Base-by-base conservation (phyloP, 129 eudicot genomes). In the Lactuca saligna region DNA sequence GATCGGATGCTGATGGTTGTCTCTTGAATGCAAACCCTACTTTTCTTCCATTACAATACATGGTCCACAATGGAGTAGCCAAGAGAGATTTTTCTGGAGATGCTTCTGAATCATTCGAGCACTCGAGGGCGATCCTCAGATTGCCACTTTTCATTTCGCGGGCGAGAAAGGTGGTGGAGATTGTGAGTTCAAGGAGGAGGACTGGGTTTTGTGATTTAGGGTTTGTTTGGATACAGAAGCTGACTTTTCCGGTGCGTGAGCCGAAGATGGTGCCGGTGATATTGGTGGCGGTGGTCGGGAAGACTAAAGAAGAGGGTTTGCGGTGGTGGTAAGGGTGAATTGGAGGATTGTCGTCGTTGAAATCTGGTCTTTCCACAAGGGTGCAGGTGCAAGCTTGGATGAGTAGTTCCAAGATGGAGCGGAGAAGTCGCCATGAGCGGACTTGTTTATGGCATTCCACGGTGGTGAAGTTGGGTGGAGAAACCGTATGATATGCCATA, bases 381-480 rank as follows among this genome's bases (percentile, higher is more conserved):
- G 81, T 63, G 68, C 89, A 81, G 4, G 84, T 83, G 86, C 96
- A 89, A 4, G 84, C 84, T 39, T 86, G 96, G 31, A 89, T 86
- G 48, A 89, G 88, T 3, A 89, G 88, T 69, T 82, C 86, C 55
- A 75, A 9, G 35, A 89, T 54, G 16, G 88, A 80, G 14, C 96
- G 90, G 70, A 89, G 86, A 72, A 89, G 96, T 75, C 93, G 79
- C 96, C 96, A 86, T 39, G 96, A 86, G 13, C 93, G 90, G 80
- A 89, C 96, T 85, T 89, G 96, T 51, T 89, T 89, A 17, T 89
- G 86, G 85, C 96, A 89, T 69, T 89, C 90, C 1, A 89, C 90
- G 78, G 93, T 62, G 79, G 96, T 75, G 70, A 88, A 62, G 53
- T 78, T 75, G 66, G 88, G 61, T 31, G 78, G 65, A 61, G 78